Evolutionary conservation across 225 moss, liverwort and hornwort species (phyloP).

Genomic region (Climacium dendroides): DNA sequence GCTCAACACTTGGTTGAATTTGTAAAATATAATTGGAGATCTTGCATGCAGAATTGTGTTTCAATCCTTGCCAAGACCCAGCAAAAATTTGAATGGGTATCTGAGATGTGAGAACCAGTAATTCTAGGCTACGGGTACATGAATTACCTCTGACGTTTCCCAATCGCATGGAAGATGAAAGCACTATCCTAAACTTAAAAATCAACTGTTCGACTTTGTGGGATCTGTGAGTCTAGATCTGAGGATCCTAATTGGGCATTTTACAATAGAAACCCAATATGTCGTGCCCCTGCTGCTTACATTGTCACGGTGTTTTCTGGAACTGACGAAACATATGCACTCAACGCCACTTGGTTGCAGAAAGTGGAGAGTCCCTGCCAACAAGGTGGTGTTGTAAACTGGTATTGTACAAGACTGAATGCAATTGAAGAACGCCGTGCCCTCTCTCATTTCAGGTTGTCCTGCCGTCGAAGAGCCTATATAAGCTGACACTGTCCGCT

Average conservation of each 20-base stretch:
- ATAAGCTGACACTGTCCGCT: background rate
- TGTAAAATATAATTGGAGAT: constrained; percentile 6
- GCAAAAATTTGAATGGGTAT: constrained; percentile 21
- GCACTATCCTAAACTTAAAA: background rate
- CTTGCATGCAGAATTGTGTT: constrained; percentile 18
- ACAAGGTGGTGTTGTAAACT: background rate
- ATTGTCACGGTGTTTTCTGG: background rate
- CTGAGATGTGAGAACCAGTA: background rate
- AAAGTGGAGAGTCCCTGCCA: background rate
- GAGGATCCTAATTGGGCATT: background rate
- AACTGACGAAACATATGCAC: background rate
- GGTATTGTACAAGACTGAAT: constrained; percentile 22
- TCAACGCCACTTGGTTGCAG: constrained; percentile 16
- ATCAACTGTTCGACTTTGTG: constrained; percentile 2
- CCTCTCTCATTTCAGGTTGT: constrained; percentile 10
- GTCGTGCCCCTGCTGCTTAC: constrained; percentile 23
- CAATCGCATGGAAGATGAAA: background rate
- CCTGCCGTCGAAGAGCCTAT: constrained; percentile 1
- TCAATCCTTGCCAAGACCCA: constrained; percentile 18
- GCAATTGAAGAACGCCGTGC: background rate
- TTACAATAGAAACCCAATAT: constrained; percentile 2
- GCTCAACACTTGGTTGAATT: constrained; percentile 5
- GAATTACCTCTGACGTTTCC: constrained; percentile 11
- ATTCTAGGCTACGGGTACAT: constrained; percentile 8
- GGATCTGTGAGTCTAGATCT: background rate